Evolutionary conservation across 768 basidiomycete species (phyloP), one percentile per base, ranked within the genome.

Genomic region (Lentinus brumalis): DNA sequence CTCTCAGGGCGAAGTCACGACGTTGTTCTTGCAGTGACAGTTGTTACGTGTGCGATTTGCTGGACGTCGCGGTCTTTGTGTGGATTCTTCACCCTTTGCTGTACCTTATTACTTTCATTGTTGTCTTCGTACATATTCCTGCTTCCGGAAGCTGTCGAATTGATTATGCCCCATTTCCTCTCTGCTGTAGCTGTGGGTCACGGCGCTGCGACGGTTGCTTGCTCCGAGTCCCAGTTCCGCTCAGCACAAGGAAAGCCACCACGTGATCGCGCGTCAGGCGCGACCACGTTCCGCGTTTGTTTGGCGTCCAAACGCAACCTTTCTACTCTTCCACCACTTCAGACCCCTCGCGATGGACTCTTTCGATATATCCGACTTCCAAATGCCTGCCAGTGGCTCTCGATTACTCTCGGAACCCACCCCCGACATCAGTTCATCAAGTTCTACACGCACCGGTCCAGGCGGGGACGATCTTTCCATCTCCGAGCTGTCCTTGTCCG

Each of bases 1-100:
- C 76, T 87, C 89, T 5, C 85, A 87, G 66, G 88, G 87, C 51
- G 95, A 98, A 63, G 92, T 94, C n/a, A 81, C 85, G 67, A 77
- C 79, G 11, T 70, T 89, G 35, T 87, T 78, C 67, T 86, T 88
- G 73, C 86, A 86, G 67, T 82, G 62, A 76, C 53, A 45, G 50
- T 54, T 31, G 31, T 56, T 49, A 29, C 21, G 14, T 18, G 46
- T 12, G n/a, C 14, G 21, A 14, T 50, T 45, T 40, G 31, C 7
- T 35, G 35, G 35, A 35, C 35, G 35, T 11, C 35, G 35, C 35
- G 35, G 35, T 6, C 11, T 35, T 11, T 35, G 11, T 49, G 35
- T 32, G 16, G 51, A 41, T n/a, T 21, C 45, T 47, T 53, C 26
- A 18, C 21, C 21, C 53, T 51, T 50, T 47, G 49, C 14, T 63